A percentile compares a stretch with the other conserved stretches of the same genome.
Conservation (phyloP, 2,329 filamentous ascomycete species). For the Monilinia fructigena region DNA sequence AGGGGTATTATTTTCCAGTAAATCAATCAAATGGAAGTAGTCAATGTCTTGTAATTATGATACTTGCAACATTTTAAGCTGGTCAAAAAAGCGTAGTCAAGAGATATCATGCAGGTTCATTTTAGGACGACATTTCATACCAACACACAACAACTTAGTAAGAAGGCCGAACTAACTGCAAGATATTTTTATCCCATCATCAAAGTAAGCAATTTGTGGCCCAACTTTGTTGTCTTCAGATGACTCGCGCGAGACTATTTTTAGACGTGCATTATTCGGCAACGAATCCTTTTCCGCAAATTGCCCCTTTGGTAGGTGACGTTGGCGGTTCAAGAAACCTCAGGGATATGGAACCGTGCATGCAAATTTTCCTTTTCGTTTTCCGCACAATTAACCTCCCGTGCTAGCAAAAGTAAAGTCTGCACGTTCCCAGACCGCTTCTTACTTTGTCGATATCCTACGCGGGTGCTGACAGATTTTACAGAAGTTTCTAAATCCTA, state of each 20-base stretch:
- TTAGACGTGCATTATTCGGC: not conserved
- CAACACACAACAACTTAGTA: too few species aligned
- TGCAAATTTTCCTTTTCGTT: not conserved
- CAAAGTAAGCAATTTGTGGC: not conserved
- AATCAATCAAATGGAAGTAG: too few species aligned
- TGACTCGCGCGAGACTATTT: not conserved
- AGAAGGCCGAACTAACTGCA: too few species aligned
- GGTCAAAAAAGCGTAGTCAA: too few species aligned
- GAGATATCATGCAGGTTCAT: too few species aligned
- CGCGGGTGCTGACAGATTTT: not conserved
- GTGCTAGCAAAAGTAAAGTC: not conserved
- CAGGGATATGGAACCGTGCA: not conserved
- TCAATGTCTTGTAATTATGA: too few species aligned
- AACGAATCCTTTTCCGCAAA: not conserved
- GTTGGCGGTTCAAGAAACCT: not conserved
- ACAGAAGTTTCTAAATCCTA: not conserved
- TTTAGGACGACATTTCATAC: too few species aligned
- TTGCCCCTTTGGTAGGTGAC: not conserved
- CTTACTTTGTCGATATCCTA: not conserved
- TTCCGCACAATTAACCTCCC: not conserved
- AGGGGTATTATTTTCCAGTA: too few species aligned
- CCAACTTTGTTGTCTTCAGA: not conserved
- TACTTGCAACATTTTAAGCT: too few species aligned
- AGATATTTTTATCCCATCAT: too few species aligned
- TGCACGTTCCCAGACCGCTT: not conserved